Percentiles rank a stretch among this genome's conserved stretches.
phyloP scores from a whole-genome alignment of 2,329 filamentous ascomycete species.

The Tolypocladium cylindrosporum region DNA sequence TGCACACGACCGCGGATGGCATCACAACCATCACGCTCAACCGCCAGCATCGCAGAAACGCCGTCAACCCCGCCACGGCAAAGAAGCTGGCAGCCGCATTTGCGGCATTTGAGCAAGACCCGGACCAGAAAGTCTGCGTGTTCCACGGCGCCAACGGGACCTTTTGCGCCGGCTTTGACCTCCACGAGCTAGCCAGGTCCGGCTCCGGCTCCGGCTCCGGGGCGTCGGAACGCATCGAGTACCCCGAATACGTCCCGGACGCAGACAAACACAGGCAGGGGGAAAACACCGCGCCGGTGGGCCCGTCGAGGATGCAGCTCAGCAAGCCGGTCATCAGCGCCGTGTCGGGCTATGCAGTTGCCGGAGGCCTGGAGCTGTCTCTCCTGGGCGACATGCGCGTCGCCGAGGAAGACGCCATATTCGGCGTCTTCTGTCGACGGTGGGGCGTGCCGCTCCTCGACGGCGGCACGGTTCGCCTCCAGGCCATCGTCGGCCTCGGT shows the following conservation, averaged over 20 bases:
- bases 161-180: constrained; percentile 45
- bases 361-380: constrained; percentile 40
- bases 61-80: constrained; percentile 38
- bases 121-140: constrained; percentile 40
- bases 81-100: constrained; percentile 36
- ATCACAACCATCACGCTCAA: constrained; percentile 47
- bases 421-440: constrained; percentile 45
- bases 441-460: constrained; percentile 15
- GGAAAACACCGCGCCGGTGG: constrained; percentile 34
- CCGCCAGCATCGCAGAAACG: constrained; percentile 39
- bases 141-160: constrained; percentile 33
- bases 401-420: constrained; percentile 40
- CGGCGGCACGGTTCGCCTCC: constrained; percentile 39
- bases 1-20: constrained; percentile 17
- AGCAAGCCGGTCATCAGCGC: constrained; percentile 42
- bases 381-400: constrained; percentile 43
- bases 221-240: constrained; percentile 4
- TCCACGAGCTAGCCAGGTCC: constrained; percentile 29
- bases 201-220: background rate
- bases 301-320: constrained; percentile 37
- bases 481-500: constrained; percentile 39
- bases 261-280: constrained; percentile 3
- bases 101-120: constrained; percentile 36
- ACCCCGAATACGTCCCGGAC: background rate
- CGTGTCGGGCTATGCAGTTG: constrained; percentile 42